Conservation (phyloP, 768 basidiomycete genomes). For the Candolleomyces eurysporus region DNA sequence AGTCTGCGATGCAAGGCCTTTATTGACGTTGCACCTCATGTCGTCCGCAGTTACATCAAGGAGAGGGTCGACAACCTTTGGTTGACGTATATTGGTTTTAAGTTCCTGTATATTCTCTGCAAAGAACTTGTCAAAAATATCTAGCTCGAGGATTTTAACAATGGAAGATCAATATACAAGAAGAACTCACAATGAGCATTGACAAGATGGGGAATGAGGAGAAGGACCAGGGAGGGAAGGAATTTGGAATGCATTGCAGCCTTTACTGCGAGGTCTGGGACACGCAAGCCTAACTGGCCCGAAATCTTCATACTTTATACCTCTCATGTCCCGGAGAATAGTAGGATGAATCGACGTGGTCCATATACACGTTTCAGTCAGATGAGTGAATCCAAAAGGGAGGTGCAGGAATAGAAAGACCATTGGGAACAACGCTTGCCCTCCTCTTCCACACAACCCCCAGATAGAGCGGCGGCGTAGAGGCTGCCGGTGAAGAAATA, state of each 20-base stretch:
- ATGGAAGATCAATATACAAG: not conserved
- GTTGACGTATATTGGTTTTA: constrained; percentile 18
- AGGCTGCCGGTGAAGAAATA: no score
- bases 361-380: no score
- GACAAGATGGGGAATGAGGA: no score
- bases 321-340: not conserved
- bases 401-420: no score
- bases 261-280: not conserved
- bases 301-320: not conserved
- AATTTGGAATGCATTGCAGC: not conserved
- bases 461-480: no score
- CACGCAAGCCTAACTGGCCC: not conserved
- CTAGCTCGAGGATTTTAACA: not conserved
- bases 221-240: no score
- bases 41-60: constrained; percentile 15
- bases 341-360: not conserved
- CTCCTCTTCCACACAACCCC: no score
- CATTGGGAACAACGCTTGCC: no score
- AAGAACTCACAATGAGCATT: no score
- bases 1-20: constrained; percentile 22
- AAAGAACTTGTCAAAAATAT: not conserved
- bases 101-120: not conserved
- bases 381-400: no score
- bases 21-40: constrained; percentile 28
- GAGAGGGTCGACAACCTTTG: constrained; percentile 20